These are phyloP conservation scores for Mycena albidolilacea DNA, from an alignment of 768 basidiomycete species.

Conservation along the genomic window DNA sequence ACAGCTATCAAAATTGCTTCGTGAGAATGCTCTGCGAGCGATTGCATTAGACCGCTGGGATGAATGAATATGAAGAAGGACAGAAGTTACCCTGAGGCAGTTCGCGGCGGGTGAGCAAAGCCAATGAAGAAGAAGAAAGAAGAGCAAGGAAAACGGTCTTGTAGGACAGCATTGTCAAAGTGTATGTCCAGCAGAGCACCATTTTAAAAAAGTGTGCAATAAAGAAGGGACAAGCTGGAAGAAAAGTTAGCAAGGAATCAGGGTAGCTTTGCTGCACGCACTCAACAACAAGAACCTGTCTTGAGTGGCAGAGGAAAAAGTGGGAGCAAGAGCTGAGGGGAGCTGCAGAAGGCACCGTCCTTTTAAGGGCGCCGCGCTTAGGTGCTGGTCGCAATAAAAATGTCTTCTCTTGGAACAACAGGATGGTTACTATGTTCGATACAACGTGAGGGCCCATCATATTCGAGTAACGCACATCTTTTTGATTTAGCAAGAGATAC, in stretches of 20 bases:
- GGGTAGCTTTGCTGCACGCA: no score
- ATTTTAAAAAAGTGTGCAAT: constrained; percentile 27
- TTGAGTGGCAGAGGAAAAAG: constrained; percentile 60
- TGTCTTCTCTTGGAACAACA: no score
- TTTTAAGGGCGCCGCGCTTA: no score
- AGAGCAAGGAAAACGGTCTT: constrained; percentile 54
- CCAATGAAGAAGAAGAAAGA: constrained; percentile 50
- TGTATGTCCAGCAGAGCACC: constrained; percentile 40
- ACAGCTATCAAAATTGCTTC: constrained; percentile 69
- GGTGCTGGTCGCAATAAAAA: no score
- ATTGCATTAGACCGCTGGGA: neutral
- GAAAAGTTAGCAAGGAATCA: no score
- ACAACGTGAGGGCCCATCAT: no score
- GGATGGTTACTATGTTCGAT: no score
- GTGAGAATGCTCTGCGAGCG: constrained; percentile 72
- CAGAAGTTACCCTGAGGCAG: constrained; percentile 81
- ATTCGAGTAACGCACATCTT: no score
- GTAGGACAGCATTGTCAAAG: constrained; percentile 54
- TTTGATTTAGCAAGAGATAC: no score
- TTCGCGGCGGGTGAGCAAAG: constrained; percentile 68
- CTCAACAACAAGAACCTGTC: constrained; percentile 67
- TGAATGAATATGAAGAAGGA: constrained; percentile 5
- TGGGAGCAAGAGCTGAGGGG: constrained; percentile 44
- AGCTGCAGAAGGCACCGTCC: neutral
- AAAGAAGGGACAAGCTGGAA: constrained; percentile 34